Conservation (phyloP, 495 filamentous ascomycete species). For the Penicillium antarcticum region DNA sequence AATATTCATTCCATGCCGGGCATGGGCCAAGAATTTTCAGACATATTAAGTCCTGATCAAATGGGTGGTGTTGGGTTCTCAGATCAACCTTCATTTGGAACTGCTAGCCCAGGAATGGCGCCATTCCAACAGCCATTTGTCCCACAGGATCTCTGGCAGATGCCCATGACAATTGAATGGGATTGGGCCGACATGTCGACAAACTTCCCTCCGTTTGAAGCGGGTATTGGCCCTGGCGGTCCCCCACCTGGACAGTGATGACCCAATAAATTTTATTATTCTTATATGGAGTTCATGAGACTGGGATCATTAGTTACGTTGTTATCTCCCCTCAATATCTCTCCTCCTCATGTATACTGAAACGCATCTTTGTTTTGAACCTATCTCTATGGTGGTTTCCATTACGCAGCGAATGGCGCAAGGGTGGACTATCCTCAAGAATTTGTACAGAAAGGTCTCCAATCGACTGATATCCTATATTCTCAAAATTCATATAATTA, state of each 20-base stretch:
- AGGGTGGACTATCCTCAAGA: neutral
- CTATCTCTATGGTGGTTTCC: neutral
- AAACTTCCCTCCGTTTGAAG: conserved; percentile 46
- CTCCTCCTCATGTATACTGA: conserved; percentile 12
- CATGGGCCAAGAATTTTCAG: conserved; percentile 35
- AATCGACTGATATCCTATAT: neutral
- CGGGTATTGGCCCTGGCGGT: conserved; percentile 17
- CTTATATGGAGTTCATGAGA: conserved; percentile 2
- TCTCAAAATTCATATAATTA: neutral
- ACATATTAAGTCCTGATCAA: conserved; percentile 40
- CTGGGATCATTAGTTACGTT: neutral
- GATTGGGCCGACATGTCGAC: conserved; percentile 86
- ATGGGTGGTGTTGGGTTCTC: conserved; percentile 39
- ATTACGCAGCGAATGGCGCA: conserved; percentile 10
- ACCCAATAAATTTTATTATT: conserved; percentile 9
- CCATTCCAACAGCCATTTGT: conserved; percentile 88
- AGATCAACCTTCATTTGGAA: conserved; percentile 36
- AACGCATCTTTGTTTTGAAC: conserved; percentile 1
- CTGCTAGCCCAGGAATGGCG: conserved; percentile 39
- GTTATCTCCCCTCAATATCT: conserved; percentile 1
- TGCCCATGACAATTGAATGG: conserved; percentile 97
- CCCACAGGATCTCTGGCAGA: conserved; percentile 94
- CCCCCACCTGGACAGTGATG: conserved; percentile 24
- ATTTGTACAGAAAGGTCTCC: conserved; percentile 2
- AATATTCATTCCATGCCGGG: conserved; percentile 32